phyloP scores from a whole-genome alignment of 176 grass and related monocot species.

The Oryza punctata region DNA sequence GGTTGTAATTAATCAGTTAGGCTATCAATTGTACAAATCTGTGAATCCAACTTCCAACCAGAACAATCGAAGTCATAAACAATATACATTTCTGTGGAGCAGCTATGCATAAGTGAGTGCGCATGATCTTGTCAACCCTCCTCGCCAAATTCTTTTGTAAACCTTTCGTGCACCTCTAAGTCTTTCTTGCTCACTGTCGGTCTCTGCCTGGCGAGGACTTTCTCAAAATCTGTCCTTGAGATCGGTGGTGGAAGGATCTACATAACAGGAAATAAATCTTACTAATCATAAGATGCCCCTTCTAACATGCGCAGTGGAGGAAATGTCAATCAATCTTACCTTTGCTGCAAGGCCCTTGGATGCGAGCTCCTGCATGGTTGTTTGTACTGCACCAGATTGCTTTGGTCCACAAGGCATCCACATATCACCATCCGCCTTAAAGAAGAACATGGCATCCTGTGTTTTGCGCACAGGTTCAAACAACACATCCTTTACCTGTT shows the following conservation, averaged over 20 bases:
- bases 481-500: conserved; percentile 93
- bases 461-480: conserved; percentile 96
- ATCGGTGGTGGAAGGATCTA: conserved; percentile 92
- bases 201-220: conserved; percentile 78
- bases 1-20: not conserved
- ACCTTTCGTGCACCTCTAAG: conserved; percentile 91
- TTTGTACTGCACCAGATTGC: conserved; percentile 72
- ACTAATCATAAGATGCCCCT: not conserved
- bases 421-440: conserved; percentile 56
- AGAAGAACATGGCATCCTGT: conserved; percentile 98
- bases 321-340: conserved; percentile 34
- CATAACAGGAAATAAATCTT: not conserved
- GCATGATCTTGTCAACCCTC: conserved; percentile 60
- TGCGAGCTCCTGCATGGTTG: conserved; percentile 87
- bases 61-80: conserved; percentile 42
- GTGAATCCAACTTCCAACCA: conserved; percentile 35
- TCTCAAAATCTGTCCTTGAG: conserved; percentile 77
- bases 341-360: conserved; percentile 72
- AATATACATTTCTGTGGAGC: conserved; percentile 57
- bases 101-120: conserved; percentile 30
- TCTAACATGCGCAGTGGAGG: not conserved
- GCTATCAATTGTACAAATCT: conserved; percentile 46
- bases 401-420: conserved; percentile 94
- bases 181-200: conserved; percentile 93
- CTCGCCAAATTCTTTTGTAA: conserved; percentile 95